Percentiles rank a stretch among this genome's conserved stretches.
Evolutionary conservation across 2,329 filamentous ascomycete species (phyloP).

Genomic region (Rutstroemia sp.): DNA sequence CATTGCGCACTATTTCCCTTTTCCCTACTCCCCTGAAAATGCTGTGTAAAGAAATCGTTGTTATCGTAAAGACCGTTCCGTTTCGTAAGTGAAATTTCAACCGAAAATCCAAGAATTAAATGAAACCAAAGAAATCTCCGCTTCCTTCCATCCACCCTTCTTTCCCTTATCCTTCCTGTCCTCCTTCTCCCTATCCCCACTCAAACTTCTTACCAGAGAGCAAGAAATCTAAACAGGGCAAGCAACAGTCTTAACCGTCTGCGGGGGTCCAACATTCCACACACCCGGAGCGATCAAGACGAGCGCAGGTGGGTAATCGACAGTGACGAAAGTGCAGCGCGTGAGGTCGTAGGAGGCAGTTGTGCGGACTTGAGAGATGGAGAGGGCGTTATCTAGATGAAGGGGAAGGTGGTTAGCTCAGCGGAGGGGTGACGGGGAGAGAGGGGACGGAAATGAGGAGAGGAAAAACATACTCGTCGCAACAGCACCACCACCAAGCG

Average conservation of each 20-base stretch:
- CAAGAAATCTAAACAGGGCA: constrained; percentile 8
- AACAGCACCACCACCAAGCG: constrained; percentile 17
- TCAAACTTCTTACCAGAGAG: neutral
- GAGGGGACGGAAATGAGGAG: neutral
- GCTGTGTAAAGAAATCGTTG: no score
- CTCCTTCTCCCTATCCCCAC: neutral
- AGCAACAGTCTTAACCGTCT: constrained; percentile 18
- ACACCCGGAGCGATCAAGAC: constrained; percentile 9
- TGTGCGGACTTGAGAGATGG: constrained; percentile 19
- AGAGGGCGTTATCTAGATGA: constrained; percentile 18
- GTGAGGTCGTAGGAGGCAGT: constrained; percentile 13
- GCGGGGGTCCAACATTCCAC: constrained; percentile 24
- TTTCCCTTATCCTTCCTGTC: neutral
- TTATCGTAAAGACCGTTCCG: neutral
- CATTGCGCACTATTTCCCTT: no score
- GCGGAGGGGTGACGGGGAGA: no score
- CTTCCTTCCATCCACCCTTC: neutral
- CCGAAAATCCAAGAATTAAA: neutral
- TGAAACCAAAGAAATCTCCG: no score
- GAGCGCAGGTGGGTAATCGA: constrained; percentile 16
- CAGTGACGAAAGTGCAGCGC: constrained; percentile 16
- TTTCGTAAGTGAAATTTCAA: neutral
- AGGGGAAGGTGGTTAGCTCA: neutral
- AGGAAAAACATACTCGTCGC: constrained; percentile 15
- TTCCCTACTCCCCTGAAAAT: no score